Base-by-base conservation (phyloP, 257 asterid species). In the Solanum chilense region DNA sequence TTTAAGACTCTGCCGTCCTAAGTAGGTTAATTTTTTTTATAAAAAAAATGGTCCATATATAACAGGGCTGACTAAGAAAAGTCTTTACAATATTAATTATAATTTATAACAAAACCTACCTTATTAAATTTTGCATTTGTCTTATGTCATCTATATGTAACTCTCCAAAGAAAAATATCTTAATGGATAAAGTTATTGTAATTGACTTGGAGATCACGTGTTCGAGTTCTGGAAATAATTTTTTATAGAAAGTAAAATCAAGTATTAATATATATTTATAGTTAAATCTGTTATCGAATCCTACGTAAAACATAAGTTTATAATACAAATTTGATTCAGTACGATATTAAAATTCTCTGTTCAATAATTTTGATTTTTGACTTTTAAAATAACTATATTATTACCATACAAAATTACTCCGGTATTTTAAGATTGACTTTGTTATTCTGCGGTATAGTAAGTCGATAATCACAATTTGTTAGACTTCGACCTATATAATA, bases 171-270 rank as follows among this genome's bases (percentile, higher is more conserved):
- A 66, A 62, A 62, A 12, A 12, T 4, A 62, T 62, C 1, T 62
- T 62, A 62, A 23, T 4, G 5, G 3, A 23, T 23, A 9, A 21
- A 58, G 66, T 21, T 56, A n/a, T 20, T 20, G 3, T 56, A 18
- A 18, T 21, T 21, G 29, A 60, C 29, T 21, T 0, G 3, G 31
- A 62, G 70, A 5, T 62, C 15, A 62, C 15, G 1, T 0, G 31
- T 62, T 62, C 0, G 3, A 23, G 3, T 2, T 1, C 0, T 23
- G 7, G 2, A 62, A n/a, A 23, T 1, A 23, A 0, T 60, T 13
- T 62, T 3, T 62, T 62, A 2, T 11, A 58, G 0, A 52, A 3
- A 62, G 14, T 62, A 62, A 62, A 62, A 60, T 60, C 12, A 9
- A 9, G 14, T 60, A 21, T 60, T 21, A 60, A 23, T 60, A 23